Evolutionary conservation across 257 asterid genomes (phyloP).

Genomic region (Nicotiana paniculata): DNA sequence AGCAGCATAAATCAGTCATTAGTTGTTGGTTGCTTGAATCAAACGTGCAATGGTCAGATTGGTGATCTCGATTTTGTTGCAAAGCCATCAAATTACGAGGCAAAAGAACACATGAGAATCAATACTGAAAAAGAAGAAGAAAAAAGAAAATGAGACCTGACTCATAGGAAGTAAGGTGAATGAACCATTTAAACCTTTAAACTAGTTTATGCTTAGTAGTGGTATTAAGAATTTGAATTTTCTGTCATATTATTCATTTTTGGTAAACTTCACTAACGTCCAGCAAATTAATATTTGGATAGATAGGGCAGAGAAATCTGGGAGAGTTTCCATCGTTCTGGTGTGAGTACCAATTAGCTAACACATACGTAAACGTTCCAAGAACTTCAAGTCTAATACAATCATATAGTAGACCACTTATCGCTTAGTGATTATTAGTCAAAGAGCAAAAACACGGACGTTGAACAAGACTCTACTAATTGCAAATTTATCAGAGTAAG

Average conservation of each 20-base stretch:
- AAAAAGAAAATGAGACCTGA: background rate
- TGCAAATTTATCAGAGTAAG: background rate
- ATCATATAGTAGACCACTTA: background rate
- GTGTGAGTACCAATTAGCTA: background rate
- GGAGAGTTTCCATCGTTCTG: background rate
- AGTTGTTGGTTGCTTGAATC: background rate
- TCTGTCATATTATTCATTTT: background rate
- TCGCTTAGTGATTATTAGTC: background rate
- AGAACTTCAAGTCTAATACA: background rate
- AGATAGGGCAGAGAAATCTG: background rate
- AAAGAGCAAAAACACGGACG: background rate
- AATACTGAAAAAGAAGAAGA: background rate
- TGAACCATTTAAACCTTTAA: background rate
- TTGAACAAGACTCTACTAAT: background rate
- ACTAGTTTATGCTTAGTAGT: background rate
- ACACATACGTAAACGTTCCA: background rate
- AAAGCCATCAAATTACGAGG: background rate
- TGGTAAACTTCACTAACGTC: background rate
- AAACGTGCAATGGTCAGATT: background rate
- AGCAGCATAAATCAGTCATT: background rate
- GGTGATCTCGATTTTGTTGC: background rate
- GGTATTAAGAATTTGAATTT: background rate
- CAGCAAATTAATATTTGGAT: background rate
- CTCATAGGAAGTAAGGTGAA: background rate
- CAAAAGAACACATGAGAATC: background rate